A percentile compares a stretch with the other conserved stretches of the same genome.
Evolutionary conservation across 1,284 basidiomycete species (phyloP).

Genomic region (Pseudozyma sp.): DNA sequence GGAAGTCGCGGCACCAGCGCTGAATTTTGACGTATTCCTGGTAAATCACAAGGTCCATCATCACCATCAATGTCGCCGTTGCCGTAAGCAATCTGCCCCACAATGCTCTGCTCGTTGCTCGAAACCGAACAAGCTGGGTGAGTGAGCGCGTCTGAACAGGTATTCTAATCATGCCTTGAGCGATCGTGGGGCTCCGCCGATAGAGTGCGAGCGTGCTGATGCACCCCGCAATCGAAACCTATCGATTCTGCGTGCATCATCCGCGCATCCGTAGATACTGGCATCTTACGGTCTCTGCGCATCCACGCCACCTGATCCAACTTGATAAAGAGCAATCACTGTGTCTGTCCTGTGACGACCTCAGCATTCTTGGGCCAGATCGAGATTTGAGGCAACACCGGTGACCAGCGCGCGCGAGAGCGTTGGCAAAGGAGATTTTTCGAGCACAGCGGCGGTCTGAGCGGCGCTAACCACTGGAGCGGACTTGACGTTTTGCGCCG

Average conservation of each 20-base stretch:
- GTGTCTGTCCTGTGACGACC: too few species aligned
- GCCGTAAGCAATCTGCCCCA: too few species aligned
- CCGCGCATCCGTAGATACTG: too few species aligned
- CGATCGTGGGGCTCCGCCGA: neutral
- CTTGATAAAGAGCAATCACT: too few species aligned
- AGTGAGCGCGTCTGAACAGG: neutral
- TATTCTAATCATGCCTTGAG: neutral
- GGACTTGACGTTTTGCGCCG: neutral
- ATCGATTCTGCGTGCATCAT: too few species aligned
- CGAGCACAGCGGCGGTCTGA: slow-evolving; percentile 11
- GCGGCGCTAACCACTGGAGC: slow-evolving; percentile 9
- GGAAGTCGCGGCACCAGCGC: slow-evolving; percentile 8
- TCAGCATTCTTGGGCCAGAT: too few species aligned
- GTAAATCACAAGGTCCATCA: slow-evolving; percentile 3
- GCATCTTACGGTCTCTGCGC: too few species aligned
- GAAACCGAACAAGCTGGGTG: too few species aligned
- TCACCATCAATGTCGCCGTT: neutral
- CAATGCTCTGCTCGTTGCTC: too few species aligned
- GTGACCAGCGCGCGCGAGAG: neutral
- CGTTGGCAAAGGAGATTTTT: neutral
- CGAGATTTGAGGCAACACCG: too few species aligned
- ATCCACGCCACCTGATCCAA: too few species aligned
- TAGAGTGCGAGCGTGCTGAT: neutral
- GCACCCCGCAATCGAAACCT: neutral
- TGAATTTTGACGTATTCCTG: neutral